These are phyloP conservation scores for Aspergillus neotritici DNA, from an alignment of 2,329 filamentous ascomycete species.

Conservation along the genomic window DNA sequence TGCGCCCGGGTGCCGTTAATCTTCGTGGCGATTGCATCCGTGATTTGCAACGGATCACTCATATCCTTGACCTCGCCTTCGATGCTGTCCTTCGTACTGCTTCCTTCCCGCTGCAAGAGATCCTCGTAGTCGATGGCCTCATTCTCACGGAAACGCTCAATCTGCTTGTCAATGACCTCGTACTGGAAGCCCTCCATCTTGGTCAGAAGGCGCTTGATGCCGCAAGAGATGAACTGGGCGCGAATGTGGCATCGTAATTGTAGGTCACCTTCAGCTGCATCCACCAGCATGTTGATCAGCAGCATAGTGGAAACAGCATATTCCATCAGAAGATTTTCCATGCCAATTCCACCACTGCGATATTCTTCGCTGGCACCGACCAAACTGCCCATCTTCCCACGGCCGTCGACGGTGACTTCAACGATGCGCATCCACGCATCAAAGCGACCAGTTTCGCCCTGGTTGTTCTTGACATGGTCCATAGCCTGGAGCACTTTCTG, in stretches of 20 bases:
- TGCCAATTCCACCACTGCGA: slow-evolving; percentile 90
- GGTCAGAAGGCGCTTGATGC: slow-evolving; percentile 84
- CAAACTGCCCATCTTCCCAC: slow-evolving; percentile 97
- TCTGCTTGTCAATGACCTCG: slow-evolving; percentile 96
- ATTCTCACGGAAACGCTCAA: slow-evolving; percentile 86
- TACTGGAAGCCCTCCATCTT: slow-evolving; percentile 99
- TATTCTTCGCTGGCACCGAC: slow-evolving; percentile 96
- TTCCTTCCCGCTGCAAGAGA: slow-evolving; percentile 84
- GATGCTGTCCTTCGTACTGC: slow-evolving; percentile 80
- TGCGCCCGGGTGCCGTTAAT: slow-evolving; percentile 78
- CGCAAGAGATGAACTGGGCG: slow-evolving; percentile 91
- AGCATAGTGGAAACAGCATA: slow-evolving; percentile 94
- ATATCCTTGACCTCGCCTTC: slow-evolving; percentile 86
- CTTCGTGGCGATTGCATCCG: slow-evolving; percentile 83
- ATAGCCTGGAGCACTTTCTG: slow-evolving; percentile 89
- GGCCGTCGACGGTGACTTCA: slow-evolving; percentile 91
- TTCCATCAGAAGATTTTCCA: slow-evolving; percentile 99
- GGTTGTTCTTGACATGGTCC: slow-evolving; percentile 81
- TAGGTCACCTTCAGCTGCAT: slow-evolving; percentile 81
- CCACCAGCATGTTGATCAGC: slow-evolving; percentile 92
- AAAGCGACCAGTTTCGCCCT: slow-evolving; percentile 90
- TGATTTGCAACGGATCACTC: slow-evolving; percentile 87
- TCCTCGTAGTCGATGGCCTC: slow-evolving; percentile 98
- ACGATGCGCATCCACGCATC: slow-evolving; percentile 99
- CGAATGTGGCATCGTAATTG: slow-evolving; percentile 90